Conservation (phyloP, 139 green algal species). For the Raphidocelis subcapitata region DNA sequence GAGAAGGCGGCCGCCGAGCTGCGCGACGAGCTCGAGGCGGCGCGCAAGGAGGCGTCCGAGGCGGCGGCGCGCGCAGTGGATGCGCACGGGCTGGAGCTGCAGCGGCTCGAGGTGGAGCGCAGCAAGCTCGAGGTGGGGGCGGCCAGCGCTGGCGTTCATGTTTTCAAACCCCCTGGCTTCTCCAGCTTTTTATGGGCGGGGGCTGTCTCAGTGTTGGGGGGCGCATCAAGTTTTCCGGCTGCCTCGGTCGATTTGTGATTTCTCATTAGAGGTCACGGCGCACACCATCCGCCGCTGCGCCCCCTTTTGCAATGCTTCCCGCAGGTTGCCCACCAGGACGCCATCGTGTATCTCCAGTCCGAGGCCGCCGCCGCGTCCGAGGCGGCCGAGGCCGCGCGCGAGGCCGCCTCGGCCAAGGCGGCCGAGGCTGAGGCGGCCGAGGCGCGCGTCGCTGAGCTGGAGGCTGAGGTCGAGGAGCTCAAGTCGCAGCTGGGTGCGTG, state of each 20-base stretch:
- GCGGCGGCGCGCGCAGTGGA: slow-evolving; percentile 24
- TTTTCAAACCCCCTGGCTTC: no score
- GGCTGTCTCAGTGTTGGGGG: no score
- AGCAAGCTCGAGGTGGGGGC: slow-evolving; percentile 30
- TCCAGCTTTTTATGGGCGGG: no score
- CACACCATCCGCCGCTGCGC: no score
- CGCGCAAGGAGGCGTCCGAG: slow-evolving; percentile 13
- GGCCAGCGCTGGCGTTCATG: no score
- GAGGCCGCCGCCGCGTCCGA: background rate
- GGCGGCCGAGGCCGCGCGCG: background rate
- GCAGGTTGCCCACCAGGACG: slow-evolving; percentile 39
- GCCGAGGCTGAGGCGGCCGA: slow-evolving; percentile 22
- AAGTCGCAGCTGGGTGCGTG: slow-evolving; percentile 16
- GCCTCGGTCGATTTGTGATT: no score
- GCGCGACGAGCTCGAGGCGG: slow-evolving; percentile 15
- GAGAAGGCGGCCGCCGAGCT: slow-evolving; percentile 28
- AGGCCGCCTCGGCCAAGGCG: background rate
- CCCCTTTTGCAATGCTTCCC: no score
- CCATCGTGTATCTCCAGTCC: background rate
- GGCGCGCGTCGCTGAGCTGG: slow-evolving; percentile 9
- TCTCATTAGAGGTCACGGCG: no score
- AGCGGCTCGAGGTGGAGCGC: slow-evolving; percentile 32
- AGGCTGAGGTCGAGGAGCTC: slow-evolving; percentile 14
- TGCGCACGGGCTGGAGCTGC: slow-evolving; percentile 31
- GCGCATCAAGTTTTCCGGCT: no score